A percentile compares a stretch with the other conserved stretches of the same genome.
phyloP scores from a whole-genome alignment of 345 rosid genomes.

The Microthlaspi erraticum region DNA sequence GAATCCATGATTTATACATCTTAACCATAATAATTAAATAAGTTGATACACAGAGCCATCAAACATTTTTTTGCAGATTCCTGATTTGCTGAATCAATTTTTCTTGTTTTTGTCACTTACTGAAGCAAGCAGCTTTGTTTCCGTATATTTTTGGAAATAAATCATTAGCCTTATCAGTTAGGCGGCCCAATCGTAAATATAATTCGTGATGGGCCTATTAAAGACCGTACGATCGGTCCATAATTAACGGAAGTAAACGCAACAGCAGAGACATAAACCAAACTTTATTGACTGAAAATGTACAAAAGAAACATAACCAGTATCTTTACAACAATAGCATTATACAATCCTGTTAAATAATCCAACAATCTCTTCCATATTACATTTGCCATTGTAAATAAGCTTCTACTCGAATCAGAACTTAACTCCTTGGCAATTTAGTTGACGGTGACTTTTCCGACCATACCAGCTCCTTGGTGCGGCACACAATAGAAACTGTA shows the following conservation, averaged over 20 bases:
- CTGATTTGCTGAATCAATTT: too few relatives aligned
- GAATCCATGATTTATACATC: conserved; percentile 7
- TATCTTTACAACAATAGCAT: background rate
- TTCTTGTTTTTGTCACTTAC: too few relatives aligned
- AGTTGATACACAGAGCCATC: background rate
- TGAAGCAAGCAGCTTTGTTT: too few relatives aligned
- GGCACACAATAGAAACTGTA: conserved; percentile 84
- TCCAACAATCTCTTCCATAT: background rate
- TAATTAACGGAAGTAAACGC: too few relatives aligned
- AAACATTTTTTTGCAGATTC: background rate
- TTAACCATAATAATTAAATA: background rate
- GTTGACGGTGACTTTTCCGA: conserved; percentile 78
- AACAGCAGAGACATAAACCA: too few relatives aligned
- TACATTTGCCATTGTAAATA: background rate
- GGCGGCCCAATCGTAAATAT: too few relatives aligned
- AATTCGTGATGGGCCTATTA: too few relatives aligned
- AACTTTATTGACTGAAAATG: too few relatives aligned
- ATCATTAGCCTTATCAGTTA: too few relatives aligned
- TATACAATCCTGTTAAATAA: background rate
- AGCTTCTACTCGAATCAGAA: background rate
- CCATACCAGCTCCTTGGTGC: conserved; percentile 97
- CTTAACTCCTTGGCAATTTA: conserved; percentile 31
- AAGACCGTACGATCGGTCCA: too few relatives aligned
- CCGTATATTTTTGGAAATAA: too few relatives aligned
- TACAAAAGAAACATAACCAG: too few relatives aligned